These are phyloP conservation scores for Calycina herbarum DNA, from an alignment of 2,329 filamentous ascomycete species.

Conservation along the genomic window DNA sequence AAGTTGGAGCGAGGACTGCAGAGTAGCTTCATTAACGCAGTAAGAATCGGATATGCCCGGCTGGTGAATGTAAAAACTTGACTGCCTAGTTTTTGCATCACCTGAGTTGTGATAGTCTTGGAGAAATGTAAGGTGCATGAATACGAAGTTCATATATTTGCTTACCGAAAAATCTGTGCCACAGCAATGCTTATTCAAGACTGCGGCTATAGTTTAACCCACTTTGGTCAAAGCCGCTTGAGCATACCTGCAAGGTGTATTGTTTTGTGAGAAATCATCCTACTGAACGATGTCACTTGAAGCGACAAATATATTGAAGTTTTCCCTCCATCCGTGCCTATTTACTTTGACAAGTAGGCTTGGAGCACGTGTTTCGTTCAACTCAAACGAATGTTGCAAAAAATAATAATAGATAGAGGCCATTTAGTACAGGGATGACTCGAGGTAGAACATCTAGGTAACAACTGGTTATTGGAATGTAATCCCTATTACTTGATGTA, in stretches of 20 bases:
- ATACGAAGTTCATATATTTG: constrained; percentile 1
- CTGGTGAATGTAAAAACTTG: not conserved
- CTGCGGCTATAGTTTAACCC: not conserved
- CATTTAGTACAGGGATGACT: not conserved
- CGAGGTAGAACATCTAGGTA: not conserved
- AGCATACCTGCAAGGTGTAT: not conserved
- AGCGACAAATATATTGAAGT: not conserved
- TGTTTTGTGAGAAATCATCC: not conserved
- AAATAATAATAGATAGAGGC: not conserved
- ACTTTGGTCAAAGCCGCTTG: not conserved
- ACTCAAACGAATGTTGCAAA: not conserved
- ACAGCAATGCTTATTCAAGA: not conserved
- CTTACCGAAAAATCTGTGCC: not conserved
- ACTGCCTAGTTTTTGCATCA: not conserved
- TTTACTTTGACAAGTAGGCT: not conserved
- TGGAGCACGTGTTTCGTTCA: not conserved
- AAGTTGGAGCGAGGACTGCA: not conserved
- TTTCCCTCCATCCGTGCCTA: not conserved
- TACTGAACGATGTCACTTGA: not conserved
- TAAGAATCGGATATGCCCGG: not conserved
- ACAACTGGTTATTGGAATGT: not conserved
- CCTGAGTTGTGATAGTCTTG: not conserved
- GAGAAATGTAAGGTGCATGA: not conserved
- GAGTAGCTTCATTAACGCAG: not conserved
- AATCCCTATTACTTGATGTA: constrained; percentile 10